Conservation (phyloP, 129 eudicot genomes). For the Escallonia herrerae region DNA sequence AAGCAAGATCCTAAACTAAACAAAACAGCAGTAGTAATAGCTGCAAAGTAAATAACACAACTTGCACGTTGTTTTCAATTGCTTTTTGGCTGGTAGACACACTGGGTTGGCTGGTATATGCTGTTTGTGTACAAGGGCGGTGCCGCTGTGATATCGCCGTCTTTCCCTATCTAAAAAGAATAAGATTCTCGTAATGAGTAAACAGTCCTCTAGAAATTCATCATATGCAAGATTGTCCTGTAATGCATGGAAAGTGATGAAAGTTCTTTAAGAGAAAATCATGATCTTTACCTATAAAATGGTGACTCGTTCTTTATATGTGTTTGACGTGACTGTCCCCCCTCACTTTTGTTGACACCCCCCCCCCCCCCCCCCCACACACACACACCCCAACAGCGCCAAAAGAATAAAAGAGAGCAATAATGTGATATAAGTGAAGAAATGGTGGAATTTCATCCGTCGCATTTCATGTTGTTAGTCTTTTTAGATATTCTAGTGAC, state of each 20-base stretch:
- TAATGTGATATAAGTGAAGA: not conserved
- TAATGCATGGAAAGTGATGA: not conserved
- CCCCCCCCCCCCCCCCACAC: not conserved
- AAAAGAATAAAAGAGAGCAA: no score
- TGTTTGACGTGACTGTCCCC: not conserved
- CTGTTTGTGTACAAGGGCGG: no score
- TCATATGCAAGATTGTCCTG: not conserved
- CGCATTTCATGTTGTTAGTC: not conserved
- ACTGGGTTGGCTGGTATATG: no score
- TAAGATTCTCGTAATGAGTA: not conserved
- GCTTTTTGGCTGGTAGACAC: no score
- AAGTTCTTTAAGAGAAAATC: not conserved
- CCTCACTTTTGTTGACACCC: not conserved
- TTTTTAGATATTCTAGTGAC: conserved; percentile 1
- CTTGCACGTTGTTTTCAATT: no score
- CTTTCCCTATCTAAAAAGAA: no score
- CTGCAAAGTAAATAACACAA: no score
- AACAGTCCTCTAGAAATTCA: not conserved
- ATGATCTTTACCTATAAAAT: not conserved
- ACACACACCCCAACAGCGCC: not conserved
- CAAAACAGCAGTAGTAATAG: no score
- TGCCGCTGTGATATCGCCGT: no score
- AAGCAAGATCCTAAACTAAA: no score
- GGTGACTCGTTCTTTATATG: not conserved
- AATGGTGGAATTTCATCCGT: not conserved